Evolutionary conservation across 768 basidiomycete genomes (phyloP).

Genomic region (Naganishia vaughanmartiniae): DNA sequence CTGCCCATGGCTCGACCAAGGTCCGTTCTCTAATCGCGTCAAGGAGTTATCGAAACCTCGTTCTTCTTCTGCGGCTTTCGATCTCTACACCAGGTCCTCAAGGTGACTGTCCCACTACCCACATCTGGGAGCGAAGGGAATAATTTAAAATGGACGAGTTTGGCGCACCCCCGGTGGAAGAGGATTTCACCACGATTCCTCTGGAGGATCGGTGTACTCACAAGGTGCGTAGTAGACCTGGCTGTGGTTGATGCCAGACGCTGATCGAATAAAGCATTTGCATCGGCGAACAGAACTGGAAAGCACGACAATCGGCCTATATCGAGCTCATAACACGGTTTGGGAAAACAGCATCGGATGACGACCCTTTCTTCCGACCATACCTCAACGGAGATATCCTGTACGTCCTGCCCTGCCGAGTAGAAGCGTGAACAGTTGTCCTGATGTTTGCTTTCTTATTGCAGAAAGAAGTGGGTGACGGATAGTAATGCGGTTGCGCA

Average conservation of each 20-base stretch:
- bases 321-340: slow-evolving; percentile 82
- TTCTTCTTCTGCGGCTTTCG: too few species aligned
- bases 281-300: slow-evolving; percentile 69
- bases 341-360: slow-evolving; percentile 82
- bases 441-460: background rate
- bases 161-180: slow-evolving; percentile 70
- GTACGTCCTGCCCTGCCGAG: slow-evolving; percentile 27
- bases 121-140: background rate
- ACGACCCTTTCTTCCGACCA: slow-evolving; percentile 88
- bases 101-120: too few species aligned
- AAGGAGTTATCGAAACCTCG: background rate
- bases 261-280: background rate
- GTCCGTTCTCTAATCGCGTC: background rate
- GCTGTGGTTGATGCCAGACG: background rate
- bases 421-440: background rate
- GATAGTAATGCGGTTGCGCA: slow-evolving; percentile 96
- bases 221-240: slow-evolving; percentile 56
- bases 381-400: slow-evolving; percentile 75
- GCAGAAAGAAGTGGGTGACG: slow-evolving; percentile 71
- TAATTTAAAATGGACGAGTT: slow-evolving; percentile 14
- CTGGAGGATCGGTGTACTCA: slow-evolving; percentile 78
- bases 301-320: slow-evolving; percentile 91
- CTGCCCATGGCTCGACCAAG: background rate
- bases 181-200: slow-evolving; percentile 80
- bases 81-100: too few species aligned